Conservation (phyloP, 495 filamentous ascomycete species). For the Xylaria acuta region DNA sequence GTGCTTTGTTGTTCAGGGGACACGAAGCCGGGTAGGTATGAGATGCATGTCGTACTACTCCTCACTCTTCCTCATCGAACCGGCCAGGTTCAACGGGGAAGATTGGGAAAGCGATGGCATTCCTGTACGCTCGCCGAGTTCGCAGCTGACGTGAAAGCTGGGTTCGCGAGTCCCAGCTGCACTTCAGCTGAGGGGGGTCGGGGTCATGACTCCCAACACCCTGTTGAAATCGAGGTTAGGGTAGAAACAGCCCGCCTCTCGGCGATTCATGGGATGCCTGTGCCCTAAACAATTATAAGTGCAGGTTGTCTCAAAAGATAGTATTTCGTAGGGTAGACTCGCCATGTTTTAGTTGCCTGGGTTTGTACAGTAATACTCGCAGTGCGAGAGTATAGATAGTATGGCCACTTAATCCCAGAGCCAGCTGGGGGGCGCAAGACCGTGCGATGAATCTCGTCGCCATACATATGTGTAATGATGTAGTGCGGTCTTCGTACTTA, state of each 20-base stretch:
- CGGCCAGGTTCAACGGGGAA: not conserved
- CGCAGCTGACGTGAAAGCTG: not conserved
- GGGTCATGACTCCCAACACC: conserved; percentile 9
- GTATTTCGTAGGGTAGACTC: not conserved
- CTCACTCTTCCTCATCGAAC: not conserved
- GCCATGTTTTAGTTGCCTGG: not conserved
- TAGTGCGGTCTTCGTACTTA: not conserved
- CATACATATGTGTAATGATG: too few species aligned
- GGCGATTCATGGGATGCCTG: not conserved
- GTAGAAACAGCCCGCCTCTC: not conserved
- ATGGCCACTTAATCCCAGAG: not conserved
- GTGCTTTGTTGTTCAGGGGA: not conserved
- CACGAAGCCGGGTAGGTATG: not conserved
- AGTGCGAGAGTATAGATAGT: not conserved
- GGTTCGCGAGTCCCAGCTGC: conserved; percentile 1
- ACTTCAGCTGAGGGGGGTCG: not conserved
- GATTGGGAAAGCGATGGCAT: not conserved
- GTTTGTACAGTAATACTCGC: not conserved
- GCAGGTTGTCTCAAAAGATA: not conserved
- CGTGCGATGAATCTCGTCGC: not conserved
- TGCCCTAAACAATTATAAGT: not conserved
- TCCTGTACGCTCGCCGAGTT: not conserved
- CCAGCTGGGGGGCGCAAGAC: not conserved
- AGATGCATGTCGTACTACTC: not conserved
- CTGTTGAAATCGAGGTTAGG: not conserved